These are phyloP conservation scores for Globisporangium cederbergense DNA, from an alignment of 352 stramenopile species.

Conservation along the genomic window DNA sequence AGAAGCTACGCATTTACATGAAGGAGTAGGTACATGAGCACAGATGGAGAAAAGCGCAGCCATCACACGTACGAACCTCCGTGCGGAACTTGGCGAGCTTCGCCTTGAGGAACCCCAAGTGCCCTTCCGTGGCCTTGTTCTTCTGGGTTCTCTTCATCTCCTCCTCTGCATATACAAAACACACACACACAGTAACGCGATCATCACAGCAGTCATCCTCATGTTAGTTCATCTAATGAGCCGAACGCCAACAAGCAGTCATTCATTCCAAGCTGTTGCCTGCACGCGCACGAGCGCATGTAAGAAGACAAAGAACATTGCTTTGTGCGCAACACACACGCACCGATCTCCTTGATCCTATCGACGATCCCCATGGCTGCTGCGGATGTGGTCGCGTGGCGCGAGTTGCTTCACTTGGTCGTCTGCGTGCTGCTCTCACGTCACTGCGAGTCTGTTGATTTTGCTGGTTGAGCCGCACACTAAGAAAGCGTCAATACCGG, in stretches of 20 bases:
- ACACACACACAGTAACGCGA: not conserved
- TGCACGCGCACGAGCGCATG: not conserved
- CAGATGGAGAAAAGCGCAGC: not conserved
- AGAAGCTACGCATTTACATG: slow-evolving; percentile 33
- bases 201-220: not conserved
- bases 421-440: not conserved
- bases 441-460: not conserved
- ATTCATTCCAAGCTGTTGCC: not conserved
- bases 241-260: not conserved
- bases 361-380: slow-evolving; percentile 90
- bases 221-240: not conserved
- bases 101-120: slow-evolving; percentile 95
- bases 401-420: slow-evolving; percentile 4
- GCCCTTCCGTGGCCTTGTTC: slow-evolving; percentile 94
- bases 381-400: not conserved
- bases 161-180: slow-evolving; percentile 62
- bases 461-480: not conserved
- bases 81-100: slow-evolving; percentile 98
- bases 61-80: slow-evolving; percentile 57
- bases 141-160: slow-evolving; percentile 98
- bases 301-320: not conserved
- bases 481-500: not conserved
- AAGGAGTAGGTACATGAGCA: too few species aligned
- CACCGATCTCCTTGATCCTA: slow-evolving; percentile 93
- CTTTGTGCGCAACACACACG: slow-evolving; percentile 9